Evolutionary conservation across 345 rosid genomes (phyloP), one percentile per base, ranked within the genome.

Genomic region (Bruguiera gymnorhiza): DNA sequence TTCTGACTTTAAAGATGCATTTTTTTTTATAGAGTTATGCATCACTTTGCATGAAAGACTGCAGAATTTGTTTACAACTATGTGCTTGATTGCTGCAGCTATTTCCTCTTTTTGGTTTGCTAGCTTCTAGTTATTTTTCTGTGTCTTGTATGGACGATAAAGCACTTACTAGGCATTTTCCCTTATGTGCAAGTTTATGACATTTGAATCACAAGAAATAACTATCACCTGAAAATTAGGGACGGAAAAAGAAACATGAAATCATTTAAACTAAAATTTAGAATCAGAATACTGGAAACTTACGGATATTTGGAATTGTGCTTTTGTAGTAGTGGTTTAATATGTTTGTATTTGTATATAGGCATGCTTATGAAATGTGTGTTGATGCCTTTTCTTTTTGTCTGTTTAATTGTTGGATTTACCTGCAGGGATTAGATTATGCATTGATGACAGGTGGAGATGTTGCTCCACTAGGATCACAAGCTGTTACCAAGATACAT

Each of bases 401-500:
- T 29, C 63, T 52, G 29, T 64, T 59, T 65, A 19, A 72, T 60
- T 62, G 62, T 31, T 37, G 69, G 16, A 30, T 76, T 66, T 74
- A 51, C 63, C 54, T 75, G 75, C 83, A 95, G 99, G 99, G 99
- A 59, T 83, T 95, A 70, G 99, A 92, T 77, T 95, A 95, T 82
- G 99, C 97, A 6, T 82, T 95, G 90, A 92, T 95, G 99, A 95
- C 97, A 0, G 97, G 97, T 48, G 97, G 97, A 48, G 97, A 92
- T 87, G 97, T 95, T 71, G 96, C 97, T 69, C 99, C 99, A 2
- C 83, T 95, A 72, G 99, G 97, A 74, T 77, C 99, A 37, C 97
- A 95, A 82, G 99, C 99, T 65, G 99, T 92, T 72, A 95, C 97
- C 5, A 95, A 95, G 86, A 95, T 92, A 78, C 97, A 95, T 79